These are phyloP conservation scores for Chalciporus piperatus DNA, from an alignment of 768 basidiomycete genomes.

Conservation along the genomic window DNA sequence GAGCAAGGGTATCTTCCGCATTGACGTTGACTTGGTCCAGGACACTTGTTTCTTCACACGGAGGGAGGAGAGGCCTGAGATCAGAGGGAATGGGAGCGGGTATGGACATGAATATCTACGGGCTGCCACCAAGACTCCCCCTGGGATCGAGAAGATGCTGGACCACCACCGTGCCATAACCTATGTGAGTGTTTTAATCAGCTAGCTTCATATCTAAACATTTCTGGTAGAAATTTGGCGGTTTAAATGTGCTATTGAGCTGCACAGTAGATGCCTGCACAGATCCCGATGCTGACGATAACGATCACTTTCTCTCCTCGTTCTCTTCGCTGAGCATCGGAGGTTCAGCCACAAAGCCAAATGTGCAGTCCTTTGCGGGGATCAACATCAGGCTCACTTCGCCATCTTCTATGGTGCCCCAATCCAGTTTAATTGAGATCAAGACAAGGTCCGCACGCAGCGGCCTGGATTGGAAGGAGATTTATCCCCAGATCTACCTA, in stretches of 20 bases:
- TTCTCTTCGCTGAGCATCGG: slow-evolving; percentile 25
- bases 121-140: slow-evolving; percentile 44
- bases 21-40: slow-evolving; percentile 65
- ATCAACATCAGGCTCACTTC: slow-evolving; percentile 23
- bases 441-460: slow-evolving; percentile 25
- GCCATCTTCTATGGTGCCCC: slow-evolving; percentile 33
- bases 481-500: slow-evolving; percentile 65
- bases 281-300: slow-evolving; percentile 7
- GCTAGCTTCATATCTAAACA: no score
- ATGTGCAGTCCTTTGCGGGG: not conserved
- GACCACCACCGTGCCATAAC: slow-evolving; percentile 63
- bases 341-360: not conserved
- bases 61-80: slow-evolving; percentile 39
- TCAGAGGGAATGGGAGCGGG: slow-evolving; percentile 26
- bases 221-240: slow-evolving; percentile 38
- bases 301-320: slow-evolving; percentile 25
- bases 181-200: slow-evolving; percentile 33
- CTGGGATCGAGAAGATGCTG: slow-evolving; percentile 47
- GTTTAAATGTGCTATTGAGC: slow-evolving; percentile 55
- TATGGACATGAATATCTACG: slow-evolving; percentile 66
- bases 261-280: slow-evolving; percentile 51
- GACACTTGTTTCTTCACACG: slow-evolving; percentile 62
- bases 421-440: slow-evolving; percentile 35
- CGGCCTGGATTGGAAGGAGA: slow-evolving; percentile 52
- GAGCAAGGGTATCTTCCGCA: slow-evolving; percentile 50